Conservation (phyloP, 176 grass and related monocot species). For the Rhynchospora pubera region DNA sequence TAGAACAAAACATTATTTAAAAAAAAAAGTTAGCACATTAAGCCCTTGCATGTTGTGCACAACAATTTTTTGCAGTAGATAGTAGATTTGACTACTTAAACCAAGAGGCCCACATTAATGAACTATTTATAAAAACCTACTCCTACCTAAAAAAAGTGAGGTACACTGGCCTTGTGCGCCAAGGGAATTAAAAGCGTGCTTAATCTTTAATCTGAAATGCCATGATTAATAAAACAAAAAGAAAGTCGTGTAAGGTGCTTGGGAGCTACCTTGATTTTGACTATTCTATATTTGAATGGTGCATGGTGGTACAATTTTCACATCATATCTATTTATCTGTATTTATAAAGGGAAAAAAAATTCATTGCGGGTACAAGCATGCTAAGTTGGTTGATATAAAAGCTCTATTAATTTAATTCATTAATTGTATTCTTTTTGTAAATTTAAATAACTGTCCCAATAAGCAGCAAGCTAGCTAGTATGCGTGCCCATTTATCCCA, state of each 20-base stretch:
- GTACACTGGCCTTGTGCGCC: neutral
- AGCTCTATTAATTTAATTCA: too few relatives aligned
- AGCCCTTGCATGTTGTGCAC: too few relatives aligned
- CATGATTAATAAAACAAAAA: neutral
- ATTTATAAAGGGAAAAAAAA: neutral
- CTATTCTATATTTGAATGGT: constrained; percentile 2
- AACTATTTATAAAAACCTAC: neutral
- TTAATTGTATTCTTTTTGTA: neutral
- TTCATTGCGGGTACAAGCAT: neutral
- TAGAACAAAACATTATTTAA: too few relatives aligned
- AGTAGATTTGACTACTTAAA: neutral
- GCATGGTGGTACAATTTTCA: neutral
- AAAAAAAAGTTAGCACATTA: too few relatives aligned
- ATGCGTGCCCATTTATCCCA: too few relatives aligned
- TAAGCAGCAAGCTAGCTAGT: neutral
- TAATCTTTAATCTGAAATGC: constrained; percentile 3
- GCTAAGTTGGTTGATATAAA: neutral
- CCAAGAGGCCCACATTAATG: neutral
- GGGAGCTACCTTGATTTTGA: neutral
- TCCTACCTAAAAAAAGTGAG: constrained; percentile 6
- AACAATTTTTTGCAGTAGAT: neutral
- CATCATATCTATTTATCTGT: neutral
- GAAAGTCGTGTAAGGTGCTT: neutral
- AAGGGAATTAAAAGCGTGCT: neutral
- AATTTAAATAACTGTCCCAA: neutral